phyloP scores from a whole-genome alignment of 768 basidiomycete genomes.

The Macrolepiota albuminosa region DNA sequence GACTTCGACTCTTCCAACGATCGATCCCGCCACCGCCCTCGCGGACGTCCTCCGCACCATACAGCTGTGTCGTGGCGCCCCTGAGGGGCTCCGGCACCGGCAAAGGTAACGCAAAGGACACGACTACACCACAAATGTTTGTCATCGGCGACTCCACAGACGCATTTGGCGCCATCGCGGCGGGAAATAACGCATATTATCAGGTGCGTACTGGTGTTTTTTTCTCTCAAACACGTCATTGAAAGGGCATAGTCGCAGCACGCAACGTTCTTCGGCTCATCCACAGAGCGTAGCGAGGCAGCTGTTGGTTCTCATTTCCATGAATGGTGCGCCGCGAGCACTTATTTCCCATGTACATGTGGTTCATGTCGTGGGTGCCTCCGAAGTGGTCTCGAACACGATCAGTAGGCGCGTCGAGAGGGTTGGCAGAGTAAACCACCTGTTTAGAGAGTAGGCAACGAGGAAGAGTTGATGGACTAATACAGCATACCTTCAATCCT shows the following conservation, averaged over 20 bases:
- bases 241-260: slow-evolving; percentile 45
- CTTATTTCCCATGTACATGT: slow-evolving; percentile 1
- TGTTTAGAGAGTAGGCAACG: neutral
- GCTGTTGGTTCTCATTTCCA: neutral
- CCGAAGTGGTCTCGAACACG: neutral
- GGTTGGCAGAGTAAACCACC: neutral
- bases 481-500: neutral
- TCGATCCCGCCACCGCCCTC: slow-evolving; percentile 34
- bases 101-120: too few species aligned
- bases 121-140: slow-evolving; percentile 37
- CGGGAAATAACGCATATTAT: slow-evolving; percentile 51
- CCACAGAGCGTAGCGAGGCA: neutral
- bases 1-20: slow-evolving; percentile 25
- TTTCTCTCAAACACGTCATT: too few species aligned
- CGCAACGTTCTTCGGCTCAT: slow-evolving; percentile 27
- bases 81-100: neutral
- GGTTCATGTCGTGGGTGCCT: slow-evolving; percentile 2
- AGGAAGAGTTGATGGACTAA: neutral
- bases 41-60: slow-evolving; percentile 45
- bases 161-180: slow-evolving; percentile 58
- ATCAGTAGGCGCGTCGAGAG: neutral
- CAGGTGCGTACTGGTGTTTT: slow-evolving; percentile 30
- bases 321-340: neutral
- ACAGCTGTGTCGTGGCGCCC: slow-evolving; percentile 32
- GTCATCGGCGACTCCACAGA: slow-evolving; percentile 59